phyloP scores from a whole-genome alignment of 1,284 basidiomycete genomes.

The Peniophora sp. region DNA sequence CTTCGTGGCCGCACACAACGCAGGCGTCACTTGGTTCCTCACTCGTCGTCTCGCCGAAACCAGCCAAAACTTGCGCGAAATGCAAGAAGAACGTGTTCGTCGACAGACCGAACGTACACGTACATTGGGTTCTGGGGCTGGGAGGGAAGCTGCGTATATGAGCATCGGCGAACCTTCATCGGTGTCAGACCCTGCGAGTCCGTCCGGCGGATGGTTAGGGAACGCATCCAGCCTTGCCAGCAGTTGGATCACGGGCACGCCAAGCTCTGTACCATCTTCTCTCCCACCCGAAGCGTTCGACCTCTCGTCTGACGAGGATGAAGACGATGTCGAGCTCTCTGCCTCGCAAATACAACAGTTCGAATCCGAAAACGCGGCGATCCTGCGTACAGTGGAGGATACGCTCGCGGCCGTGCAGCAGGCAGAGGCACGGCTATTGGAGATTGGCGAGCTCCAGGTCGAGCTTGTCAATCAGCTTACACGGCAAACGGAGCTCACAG shows the following conservation, averaged over 20 bases:
- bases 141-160: constrained; percentile 46
- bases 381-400: constrained; percentile 75
- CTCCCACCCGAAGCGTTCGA: constrained; percentile 37
- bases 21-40: constrained; percentile 82
- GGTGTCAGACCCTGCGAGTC: constrained; percentile 13
- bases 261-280: constrained; percentile 14
- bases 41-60: constrained; percentile 70
- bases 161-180: constrained; percentile 16
- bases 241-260: constrained; percentile 35
- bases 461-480: constrained; percentile 83
- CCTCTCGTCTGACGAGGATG: constrained; percentile 32
- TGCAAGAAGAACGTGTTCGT: constrained; percentile 84
- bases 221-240: constrained; percentile 49
- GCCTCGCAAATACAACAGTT: constrained; percentile 86
- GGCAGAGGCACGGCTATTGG: constrained; percentile 81
- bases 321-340: constrained; percentile 72
- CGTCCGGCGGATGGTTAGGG: constrained; percentile 51
- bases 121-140: constrained; percentile 69
- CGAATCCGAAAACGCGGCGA: constrained; percentile 81
- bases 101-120: constrained; percentile 73
- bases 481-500: constrained; percentile 83
- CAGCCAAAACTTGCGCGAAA: constrained; percentile 71
- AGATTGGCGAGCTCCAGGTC: constrained; percentile 86
- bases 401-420: constrained; percentile 81
- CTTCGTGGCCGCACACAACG: constrained; percentile 74